Evolutionary conservation across 2,329 filamentous ascomycete genomes (phyloP).

Genomic region (Ploettnerulaceae sp.): DNA sequence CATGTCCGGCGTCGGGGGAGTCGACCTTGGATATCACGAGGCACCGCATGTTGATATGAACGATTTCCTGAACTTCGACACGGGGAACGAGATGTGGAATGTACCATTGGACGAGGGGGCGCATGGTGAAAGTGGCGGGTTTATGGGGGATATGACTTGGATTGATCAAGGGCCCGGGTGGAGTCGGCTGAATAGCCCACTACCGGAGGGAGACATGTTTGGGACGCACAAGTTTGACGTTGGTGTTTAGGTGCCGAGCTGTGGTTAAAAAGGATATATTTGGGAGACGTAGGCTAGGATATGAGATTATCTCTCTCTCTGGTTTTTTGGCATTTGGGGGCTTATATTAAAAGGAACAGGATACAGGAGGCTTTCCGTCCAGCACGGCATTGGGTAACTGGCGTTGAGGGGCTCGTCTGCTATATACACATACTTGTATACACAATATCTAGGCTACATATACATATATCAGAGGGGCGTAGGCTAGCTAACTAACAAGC

Average conservation of each 20-base stretch:
- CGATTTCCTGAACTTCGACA: conserved; percentile 26
- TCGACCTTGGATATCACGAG: background rate
- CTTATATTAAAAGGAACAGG: too few relatives aligned
- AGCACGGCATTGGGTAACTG: too few relatives aligned
- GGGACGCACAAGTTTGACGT: background rate
- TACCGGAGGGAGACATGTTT: conserved; percentile 13
- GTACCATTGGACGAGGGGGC: conserved; percentile 24
- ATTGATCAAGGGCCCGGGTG: conserved; percentile 24
- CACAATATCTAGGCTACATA: too few relatives aligned
- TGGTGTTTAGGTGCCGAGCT: conserved; percentile 2
- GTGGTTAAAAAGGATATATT: too few relatives aligned
- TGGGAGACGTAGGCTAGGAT: too few relatives aligned
- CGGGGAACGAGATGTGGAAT: conserved; percentile 21
- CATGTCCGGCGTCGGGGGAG: background rate
- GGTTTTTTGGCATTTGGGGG: too few relatives aligned
- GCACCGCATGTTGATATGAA: conserved; percentile 14
- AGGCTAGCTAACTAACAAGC: too few relatives aligned
- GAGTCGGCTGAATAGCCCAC: conserved; percentile 22
- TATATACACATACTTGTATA: too few relatives aligned
- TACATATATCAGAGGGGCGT: too few relatives aligned
- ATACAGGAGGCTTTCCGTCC: too few relatives aligned
- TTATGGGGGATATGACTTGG: conserved; percentile 29
- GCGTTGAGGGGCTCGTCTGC: too few relatives aligned
- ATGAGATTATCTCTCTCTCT: too few relatives aligned
- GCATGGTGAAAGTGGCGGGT: conserved; percentile 28